Evolutionary conservation across 371 early-diverging fungal genomes (phyloP), one percentile per base, ranked within the genome.

Genomic region (Mucor irregularis): DNA sequence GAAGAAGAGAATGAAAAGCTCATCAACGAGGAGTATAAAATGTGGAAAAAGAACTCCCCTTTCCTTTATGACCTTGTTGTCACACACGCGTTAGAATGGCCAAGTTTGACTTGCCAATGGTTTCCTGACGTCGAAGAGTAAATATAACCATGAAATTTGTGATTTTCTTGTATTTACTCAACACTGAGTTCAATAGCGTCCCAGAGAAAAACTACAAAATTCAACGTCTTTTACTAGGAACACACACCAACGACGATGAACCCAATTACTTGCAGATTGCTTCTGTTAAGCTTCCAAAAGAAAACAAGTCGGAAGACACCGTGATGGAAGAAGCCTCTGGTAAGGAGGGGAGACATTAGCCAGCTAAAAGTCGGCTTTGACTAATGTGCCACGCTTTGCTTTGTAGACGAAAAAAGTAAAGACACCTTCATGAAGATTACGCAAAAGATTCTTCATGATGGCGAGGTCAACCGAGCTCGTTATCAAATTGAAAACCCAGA

Each of bases 21-120:
- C 26, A 93, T 97, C 59, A 94, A 95, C 65, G 97, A 97, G 74
- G 98, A 99, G 68, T 98, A 98, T 79, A 94, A 93, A 73, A 84
- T 95, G 62, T 99, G 99, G 99, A 97, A 98, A 70, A 99, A 99
- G 87, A 99, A 99, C 81, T 92, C 96, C 8, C 99, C 99, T 25
- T 98, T 97, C 65, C 86, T 99, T 19, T 99, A 99, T 73, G 99
- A 99, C 74, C 83, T 96, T 51, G 88, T 99, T 24, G 85, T 99
- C 26, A 96, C 98, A n/a, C 97, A 99, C 67, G 95, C 97, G 17
- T 80, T 99, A 16, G 95, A 97, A 62, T 99, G 99, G 99, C 99
- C 99, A 5, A 93, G 97, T 47, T 76, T 99, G 49, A 98, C 97
- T 17, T 90, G 92, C 56, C 99, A 99, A 78, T 99, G 98, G 98